Base-by-base conservation (phyloP, 1,139 yeast genomes). In the Dujonia santamariae region DNA sequence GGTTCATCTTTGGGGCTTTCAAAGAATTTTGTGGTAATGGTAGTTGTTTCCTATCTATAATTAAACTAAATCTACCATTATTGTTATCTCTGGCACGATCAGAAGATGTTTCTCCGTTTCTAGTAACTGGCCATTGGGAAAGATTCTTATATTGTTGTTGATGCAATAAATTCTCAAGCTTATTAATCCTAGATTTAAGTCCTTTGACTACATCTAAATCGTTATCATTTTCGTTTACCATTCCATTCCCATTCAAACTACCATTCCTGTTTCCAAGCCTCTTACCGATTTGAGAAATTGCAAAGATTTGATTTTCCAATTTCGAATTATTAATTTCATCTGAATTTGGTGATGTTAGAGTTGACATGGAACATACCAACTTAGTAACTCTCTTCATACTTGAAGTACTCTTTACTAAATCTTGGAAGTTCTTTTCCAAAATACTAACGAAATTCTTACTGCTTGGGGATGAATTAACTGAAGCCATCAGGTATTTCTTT, bases 91-190 rank as follows among this genome's bases (percentile, higher is more conserved):
- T 9, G 20, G 13, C n/a, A n/a, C n/a, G n/a, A n/a, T n/a, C n/a
- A n/a, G n/a, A n/a, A n/a, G n/a, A n/a, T n/a, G n/a, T 31, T 6
- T 9, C 19, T 12, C 22, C 19, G 7, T 14, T 17, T 34, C 53
- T 46, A 3, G 51, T 50, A 3, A 57, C 64, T 2, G 85, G 83
- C 85, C 85, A 78, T 26, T 65, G 69, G n/a, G 69, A 64, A 19
- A 78, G 61, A 39, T 77, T 74, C 34, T 73, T 72, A 48, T 72
- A 78, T 42, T 75, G 83, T 31, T 75, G 79, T 45, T 81, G 86
- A 50, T 82, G 88, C 11, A 84, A 54, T 21, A 82, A 55, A 38
- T 72, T 77, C 46, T 84, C 94, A 32, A 83, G 61, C 45, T 79
- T 82, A 43, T 67, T 72, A 17, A 83, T 79, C 37, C 88, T 57